These are phyloP conservation scores for Rhododendron williamsianum DNA, from an alignment of 148 eudicot genomes.

Conservation along the genomic window DNA sequence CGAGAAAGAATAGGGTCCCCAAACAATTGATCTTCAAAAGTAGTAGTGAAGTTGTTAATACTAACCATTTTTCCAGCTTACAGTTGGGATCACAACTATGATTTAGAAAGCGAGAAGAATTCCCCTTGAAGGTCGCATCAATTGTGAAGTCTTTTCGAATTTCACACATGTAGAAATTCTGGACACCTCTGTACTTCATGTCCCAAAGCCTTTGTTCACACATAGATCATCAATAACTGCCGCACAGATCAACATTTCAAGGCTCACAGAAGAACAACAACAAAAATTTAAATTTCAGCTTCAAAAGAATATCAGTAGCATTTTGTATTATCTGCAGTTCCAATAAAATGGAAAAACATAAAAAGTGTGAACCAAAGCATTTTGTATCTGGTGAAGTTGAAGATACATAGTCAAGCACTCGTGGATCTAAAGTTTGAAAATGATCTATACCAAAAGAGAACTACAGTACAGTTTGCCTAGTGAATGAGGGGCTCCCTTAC, in stretches of 20 bases:
- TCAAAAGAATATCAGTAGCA: neutral
- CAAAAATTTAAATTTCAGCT: neutral
- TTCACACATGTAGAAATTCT: conserved; percentile 93
- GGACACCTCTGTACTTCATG: conserved; percentile 64
- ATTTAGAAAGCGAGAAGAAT: conserved; percentile 80
- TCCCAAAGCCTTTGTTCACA: conserved; percentile 95
- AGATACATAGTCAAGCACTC: neutral
- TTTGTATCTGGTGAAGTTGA: neutral
- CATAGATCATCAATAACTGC: conserved; percentile 76
- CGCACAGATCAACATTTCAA: neutral
- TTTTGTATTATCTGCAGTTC: neutral
- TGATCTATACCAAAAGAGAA: neutral
- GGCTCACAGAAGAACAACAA: neutral
- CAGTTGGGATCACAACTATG: conserved; percentile 98
- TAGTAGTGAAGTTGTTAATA: neutral
- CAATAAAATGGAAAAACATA: neutral
- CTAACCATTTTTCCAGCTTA: conserved; percentile 93
- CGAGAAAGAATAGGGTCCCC: neutral
- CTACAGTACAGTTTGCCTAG: neutral
- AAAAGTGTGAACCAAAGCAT: neutral
- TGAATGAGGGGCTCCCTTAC: neutral
- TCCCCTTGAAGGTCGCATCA: conserved; percentile 95
- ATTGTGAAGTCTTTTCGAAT: conserved; percentile 79
- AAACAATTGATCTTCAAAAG: neutral
- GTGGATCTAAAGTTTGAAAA: neutral